phyloP scores from a whole-genome alignment of 495 filamentous ascomycete species.

The Bacidia rubella region DNA sequence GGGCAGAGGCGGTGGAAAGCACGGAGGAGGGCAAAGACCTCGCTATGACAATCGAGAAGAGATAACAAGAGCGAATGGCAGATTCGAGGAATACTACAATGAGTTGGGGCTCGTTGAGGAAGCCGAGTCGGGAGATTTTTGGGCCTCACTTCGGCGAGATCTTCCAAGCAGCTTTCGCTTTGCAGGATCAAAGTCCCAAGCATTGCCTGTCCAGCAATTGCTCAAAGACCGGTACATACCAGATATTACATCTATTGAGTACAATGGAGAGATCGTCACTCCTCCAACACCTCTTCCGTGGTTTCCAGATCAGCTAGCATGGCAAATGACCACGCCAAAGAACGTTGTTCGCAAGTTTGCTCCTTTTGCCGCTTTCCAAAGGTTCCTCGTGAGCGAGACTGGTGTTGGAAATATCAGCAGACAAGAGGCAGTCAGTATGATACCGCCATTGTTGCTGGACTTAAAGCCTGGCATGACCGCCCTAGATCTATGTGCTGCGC shows the following conservation, averaged over 20 bases:
- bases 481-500: slow-evolving; percentile 89
- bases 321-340: slow-evolving; percentile 94
- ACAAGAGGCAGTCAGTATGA: slow-evolving; percentile 97
- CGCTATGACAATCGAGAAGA: slow-evolving; percentile 37
- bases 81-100: slow-evolving; percentile 76
- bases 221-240: slow-evolving; percentile 82
- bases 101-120: slow-evolving; percentile 54
- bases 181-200: slow-evolving; percentile 83
- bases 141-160: slow-evolving; percentile 63
- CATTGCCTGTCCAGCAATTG: slow-evolving; percentile 69
- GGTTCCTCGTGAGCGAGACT: slow-evolving; percentile 95
- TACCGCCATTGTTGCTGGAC: slow-evolving; percentile 88
- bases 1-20: slow-evolving; percentile 22
- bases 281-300: slow-evolving; percentile 68
- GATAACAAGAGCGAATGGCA: slow-evolving; percentile 56
- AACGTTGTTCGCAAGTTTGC: slow-evolving; percentile 79
- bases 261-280: slow-evolving; percentile 68
- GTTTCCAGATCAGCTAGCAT: slow-evolving; percentile 89
- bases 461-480: slow-evolving; percentile 80
- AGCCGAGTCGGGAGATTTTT: slow-evolving; percentile 64
- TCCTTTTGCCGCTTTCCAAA: slow-evolving; percentile 90
- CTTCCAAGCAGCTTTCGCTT: slow-evolving; percentile 95
- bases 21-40: slow-evolving; percentile 19
- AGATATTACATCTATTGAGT: slow-evolving; percentile 65
- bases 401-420: slow-evolving; percentile 92